Percentiles rank a stretch among this genome's conserved stretches.
These are phyloP conservation scores for Harrya chromipes DNA, from an alignment of 768 basidiomycete species.

Conservation along the genomic window DNA sequence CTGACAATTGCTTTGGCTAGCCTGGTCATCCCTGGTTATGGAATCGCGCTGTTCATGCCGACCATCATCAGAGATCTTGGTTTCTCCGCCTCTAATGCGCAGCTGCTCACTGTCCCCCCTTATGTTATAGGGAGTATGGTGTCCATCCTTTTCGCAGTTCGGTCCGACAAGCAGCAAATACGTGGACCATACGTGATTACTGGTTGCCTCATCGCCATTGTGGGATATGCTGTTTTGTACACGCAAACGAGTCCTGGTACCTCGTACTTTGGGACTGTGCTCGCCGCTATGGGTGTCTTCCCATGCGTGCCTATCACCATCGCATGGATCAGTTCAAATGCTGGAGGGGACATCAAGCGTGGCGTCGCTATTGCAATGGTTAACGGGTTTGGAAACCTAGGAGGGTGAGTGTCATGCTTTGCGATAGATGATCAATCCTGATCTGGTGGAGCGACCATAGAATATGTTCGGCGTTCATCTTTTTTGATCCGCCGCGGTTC, in stretches of 20 bases:
- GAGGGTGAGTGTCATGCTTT: slow-evolving; percentile 39
- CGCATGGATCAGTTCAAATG: slow-evolving; percentile 53
- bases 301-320: slow-evolving; percentile 42
- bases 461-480: slow-evolving; percentile 41
- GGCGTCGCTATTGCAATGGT: slow-evolving; percentile 50
- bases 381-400: slow-evolving; percentile 53
- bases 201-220: slow-evolving; percentile 36
- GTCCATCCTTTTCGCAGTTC: slow-evolving; percentile 37
- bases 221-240: slow-evolving; percentile 49
- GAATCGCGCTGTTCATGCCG: slow-evolving; percentile 46
- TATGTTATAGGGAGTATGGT: slow-evolving; percentile 41
- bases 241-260: slow-evolving; percentile 16
- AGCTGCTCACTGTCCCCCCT: slow-evolving; percentile 46
- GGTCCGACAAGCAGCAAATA: slow-evolving; percentile 40
- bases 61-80: slow-evolving; percentile 48
- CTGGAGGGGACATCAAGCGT: slow-evolving; percentile 52
- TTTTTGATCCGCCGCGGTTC: slow-evolving; percentile 37
- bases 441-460: slow-evolving; percentile 17
- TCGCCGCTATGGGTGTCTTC: slow-evolving; percentile 49
- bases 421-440: not conserved
- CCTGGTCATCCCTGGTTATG: slow-evolving; percentile 42
- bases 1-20: slow-evolving; percentile 20
- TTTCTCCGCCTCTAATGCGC: slow-evolving; percentile 46
- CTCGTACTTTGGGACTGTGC: slow-evolving; percentile 42
- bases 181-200: slow-evolving; percentile 49